Conservation (phyloP, 495 filamentous ascomycete species). For the Aspergillus sparsus region DNA sequence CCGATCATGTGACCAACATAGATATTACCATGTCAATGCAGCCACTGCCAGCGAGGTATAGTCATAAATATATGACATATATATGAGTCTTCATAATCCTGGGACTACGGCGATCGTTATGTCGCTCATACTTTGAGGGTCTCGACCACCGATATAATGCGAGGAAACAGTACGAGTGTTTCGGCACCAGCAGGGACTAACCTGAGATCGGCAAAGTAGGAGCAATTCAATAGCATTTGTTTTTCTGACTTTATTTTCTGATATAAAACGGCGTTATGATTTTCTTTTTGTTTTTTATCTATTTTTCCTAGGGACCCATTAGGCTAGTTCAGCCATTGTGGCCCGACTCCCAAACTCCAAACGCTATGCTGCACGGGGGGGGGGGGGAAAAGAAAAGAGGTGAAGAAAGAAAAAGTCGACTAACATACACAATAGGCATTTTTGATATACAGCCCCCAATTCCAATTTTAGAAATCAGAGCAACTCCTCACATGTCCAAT, state of each 20-base stretch:
- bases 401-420: constrained; percentile 17
- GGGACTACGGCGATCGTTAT: too few species aligned
- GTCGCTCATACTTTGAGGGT: too few species aligned
- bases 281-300: constrained; percentile 19
- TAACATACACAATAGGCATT: constrained; percentile 25
- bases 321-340: constrained; percentile 19
- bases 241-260: constrained; percentile 20
- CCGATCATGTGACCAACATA: too few species aligned
- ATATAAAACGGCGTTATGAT: constrained; percentile 19
- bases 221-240: constrained; percentile 21
- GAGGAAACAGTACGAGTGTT: too few species aligned
- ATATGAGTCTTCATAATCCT: too few species aligned
- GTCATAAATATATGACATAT: too few species aligned
- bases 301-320: constrained; percentile 20
- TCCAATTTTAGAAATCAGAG: constrained; percentile 42
- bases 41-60: too few species aligned
- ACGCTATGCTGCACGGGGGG: constrained; percentile 47
- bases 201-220: not conserved
- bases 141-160: too few species aligned
- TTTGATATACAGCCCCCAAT: constrained; percentile 23
- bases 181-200: too few species aligned
- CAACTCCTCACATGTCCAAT: constrained; percentile 98
- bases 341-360: constrained; percentile 39
- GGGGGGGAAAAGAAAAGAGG: constrained; percentile 24
- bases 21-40: too few species aligned